Base-by-base conservation (phyloP, 768 basidiomycete species). In the Termitomyces eurrhizus region DNA sequence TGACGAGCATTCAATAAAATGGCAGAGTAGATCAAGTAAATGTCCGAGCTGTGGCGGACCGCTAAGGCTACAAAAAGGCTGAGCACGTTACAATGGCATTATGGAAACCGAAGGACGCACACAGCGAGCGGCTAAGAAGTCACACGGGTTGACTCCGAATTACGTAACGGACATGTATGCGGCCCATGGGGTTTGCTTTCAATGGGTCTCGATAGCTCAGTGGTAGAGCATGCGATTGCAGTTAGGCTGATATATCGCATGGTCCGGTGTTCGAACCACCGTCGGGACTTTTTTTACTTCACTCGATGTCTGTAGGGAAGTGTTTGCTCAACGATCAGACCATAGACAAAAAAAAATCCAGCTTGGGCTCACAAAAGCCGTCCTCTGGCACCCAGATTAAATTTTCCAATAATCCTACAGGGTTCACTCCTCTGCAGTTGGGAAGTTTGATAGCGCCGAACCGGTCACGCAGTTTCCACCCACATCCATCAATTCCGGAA, bases 221-320 rank as follows among this genome's bases (percentile, higher is more conserved):
- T 56, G 59, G 59, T 60, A 60, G 53, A 60, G 59, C 59, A 60
- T 60, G 59, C 59, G 59, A 60, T 60, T 60, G 59, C 59, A 60
- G 59, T 26, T 13, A 21, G 4, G 4, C 8, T 1, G 4, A 8
- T 4, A 3, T 51, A 60, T 60, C 59, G 59, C 59, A 60, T n/a
- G 55, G 60, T 61, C 60, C 60, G 60, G 60, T 61, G 60, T 61
- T 61, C 60, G 48, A 61, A 56, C 55, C 60, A 61, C 57, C 57
- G 61, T 58, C 52, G 57, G 57, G 57, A 62, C 55, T 61, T 53
- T 8, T 50, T 33, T 50, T 50, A 0, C 24, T n/a, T 21, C 8
- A 44, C 8, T n/a, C 36, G 36, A 29, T 29, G 29, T 29, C 29
- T 21, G 21, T 21, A 21, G 21, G 21, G 21, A 21, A 21, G 21